These are phyloP conservation scores for Fusarium zealandicum DNA, from an alignment of 2,329 filamentous ascomycete genomes.

Conservation along the genomic window DNA sequence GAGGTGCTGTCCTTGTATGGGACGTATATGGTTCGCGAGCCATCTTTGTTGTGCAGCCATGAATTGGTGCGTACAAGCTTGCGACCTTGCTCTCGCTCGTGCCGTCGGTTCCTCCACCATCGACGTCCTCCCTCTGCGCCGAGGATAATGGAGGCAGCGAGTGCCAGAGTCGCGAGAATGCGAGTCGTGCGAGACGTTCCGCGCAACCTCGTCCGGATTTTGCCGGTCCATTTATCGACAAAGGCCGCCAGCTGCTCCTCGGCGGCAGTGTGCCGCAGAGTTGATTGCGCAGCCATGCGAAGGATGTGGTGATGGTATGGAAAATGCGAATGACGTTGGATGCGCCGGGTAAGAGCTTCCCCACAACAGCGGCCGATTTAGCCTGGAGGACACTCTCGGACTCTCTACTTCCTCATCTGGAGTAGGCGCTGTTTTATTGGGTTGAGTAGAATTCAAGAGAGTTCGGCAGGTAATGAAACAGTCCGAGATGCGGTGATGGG, in stretches of 20 bases:
- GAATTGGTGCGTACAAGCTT: conserved; percentile 90
- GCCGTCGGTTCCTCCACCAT: conserved; percentile 75
- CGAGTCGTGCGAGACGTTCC: conserved; percentile 74
- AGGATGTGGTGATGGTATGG: neutral
- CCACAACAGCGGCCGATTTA: conserved; percentile 34
- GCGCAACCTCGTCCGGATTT: conserved; percentile 62
- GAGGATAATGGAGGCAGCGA: conserved; percentile 80
- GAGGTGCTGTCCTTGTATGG: conserved; percentile 87
- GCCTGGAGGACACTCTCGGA: conserved; percentile 17
- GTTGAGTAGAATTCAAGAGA: neutral
- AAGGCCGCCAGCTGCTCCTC: conserved; percentile 73
- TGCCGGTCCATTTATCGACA: conserved; percentile 63
- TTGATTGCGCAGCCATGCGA: conserved; percentile 87
- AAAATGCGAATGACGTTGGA: conserved; percentile 25
- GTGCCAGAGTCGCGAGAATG: conserved; percentile 76
- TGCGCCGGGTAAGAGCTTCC: conserved; percentile 30
- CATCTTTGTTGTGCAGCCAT: conserved; percentile 91
- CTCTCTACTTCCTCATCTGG: conserved; percentile 31
- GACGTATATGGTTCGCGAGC: conserved; percentile 92
- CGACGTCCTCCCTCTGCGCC: conserved; percentile 79
- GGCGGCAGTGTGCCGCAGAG: conserved; percentile 69
- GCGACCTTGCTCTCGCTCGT: conserved; percentile 82
- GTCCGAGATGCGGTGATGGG: neutral
- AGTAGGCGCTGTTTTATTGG: neutral
- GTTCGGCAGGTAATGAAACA: neutral